These are phyloP conservation scores for Ascomycota sp. DNA, from an alignment of 2,329 filamentous ascomycete species.

Conservation along the genomic window DNA sequence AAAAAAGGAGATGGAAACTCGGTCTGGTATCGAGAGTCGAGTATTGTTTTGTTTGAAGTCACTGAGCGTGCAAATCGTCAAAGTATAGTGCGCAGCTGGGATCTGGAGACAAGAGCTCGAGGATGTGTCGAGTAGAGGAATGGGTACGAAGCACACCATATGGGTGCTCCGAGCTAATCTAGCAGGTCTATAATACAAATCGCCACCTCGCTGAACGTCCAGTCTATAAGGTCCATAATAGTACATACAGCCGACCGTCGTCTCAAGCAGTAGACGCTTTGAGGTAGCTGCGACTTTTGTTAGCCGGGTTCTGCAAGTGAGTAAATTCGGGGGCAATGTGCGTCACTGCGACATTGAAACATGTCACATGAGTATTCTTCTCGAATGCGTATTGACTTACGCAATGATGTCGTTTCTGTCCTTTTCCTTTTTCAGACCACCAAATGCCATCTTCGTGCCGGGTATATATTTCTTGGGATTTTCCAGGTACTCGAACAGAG, in stretches of 20 bases:
- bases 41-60: too few species aligned
- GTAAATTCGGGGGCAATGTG: too few species aligned
- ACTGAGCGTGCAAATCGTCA: not conserved
- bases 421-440: constrained; percentile 99
- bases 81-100: not conserved
- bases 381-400: constrained; percentile 40
- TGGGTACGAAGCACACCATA: constrained; percentile 12
- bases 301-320: constrained; percentile 7
- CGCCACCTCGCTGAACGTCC: constrained; percentile 9
- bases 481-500: constrained; percentile 95
- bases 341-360: too few species aligned
- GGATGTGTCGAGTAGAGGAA: constrained; percentile 10
- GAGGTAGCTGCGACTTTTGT: constrained; percentile 33
- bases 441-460: constrained; percentile 99
- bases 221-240: too few species aligned
- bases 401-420: constrained; percentile 98
- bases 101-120: not conserved
- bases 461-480: constrained; percentile 99
- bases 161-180: constrained; percentile 10
- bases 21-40: too few species aligned
- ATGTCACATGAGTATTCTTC: too few species aligned
- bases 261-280: constrained; percentile 48
- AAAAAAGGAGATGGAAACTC: too few species aligned
- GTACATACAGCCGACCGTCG: constrained; percentile 8
- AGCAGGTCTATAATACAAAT: constrained; percentile 19